Percentiles rank a stretch among this genome's conserved stretches.
Conservation (phyloP, 805 yeast species). For the Candida lessepsii region DNA sequence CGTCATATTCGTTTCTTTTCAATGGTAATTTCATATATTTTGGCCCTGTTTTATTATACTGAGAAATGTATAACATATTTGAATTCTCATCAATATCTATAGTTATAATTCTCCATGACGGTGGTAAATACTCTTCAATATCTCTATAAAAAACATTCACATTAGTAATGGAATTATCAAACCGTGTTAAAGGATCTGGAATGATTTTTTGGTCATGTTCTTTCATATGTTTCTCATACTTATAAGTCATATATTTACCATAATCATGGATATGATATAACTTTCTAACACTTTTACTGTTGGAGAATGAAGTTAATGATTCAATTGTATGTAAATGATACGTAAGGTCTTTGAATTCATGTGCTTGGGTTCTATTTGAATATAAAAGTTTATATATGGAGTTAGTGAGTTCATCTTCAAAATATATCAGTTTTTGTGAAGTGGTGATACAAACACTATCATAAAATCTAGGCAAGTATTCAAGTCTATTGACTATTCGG, state of each 20-base stretch:
- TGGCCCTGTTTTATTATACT: conserved; percentile 38
- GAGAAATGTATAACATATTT: conserved; percentile 57
- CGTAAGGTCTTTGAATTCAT: conserved; percentile 6
- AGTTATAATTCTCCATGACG: conserved; percentile 56
- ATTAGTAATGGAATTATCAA: neutral
- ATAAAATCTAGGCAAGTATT: too few relatives aligned
- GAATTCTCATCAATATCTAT: conserved; percentile 56
- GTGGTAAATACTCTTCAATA: conserved; percentile 16
- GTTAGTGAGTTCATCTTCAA: too few relatives aligned
- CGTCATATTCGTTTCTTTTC: conserved; percentile 37
- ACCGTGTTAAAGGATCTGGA: neutral
- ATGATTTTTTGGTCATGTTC: neutral
- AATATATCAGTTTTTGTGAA: too few relatives aligned
- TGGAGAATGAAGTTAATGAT: neutral
- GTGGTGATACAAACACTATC: too few relatives aligned
- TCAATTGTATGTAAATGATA: neutral
- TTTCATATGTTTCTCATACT: conserved; percentile 2
- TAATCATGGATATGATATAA: conserved; percentile 1
- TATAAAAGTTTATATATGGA: neutral
- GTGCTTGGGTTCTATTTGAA: neutral
- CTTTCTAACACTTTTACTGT: neutral
- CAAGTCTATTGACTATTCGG: too few relatives aligned
- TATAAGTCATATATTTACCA: neutral
- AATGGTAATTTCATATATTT: conserved; percentile 60
- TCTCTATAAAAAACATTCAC: conserved; percentile 11